Base-by-base conservation (phyloP, 352 stramenopile genomes). In the Globisporangium recalcitrans region DNA sequence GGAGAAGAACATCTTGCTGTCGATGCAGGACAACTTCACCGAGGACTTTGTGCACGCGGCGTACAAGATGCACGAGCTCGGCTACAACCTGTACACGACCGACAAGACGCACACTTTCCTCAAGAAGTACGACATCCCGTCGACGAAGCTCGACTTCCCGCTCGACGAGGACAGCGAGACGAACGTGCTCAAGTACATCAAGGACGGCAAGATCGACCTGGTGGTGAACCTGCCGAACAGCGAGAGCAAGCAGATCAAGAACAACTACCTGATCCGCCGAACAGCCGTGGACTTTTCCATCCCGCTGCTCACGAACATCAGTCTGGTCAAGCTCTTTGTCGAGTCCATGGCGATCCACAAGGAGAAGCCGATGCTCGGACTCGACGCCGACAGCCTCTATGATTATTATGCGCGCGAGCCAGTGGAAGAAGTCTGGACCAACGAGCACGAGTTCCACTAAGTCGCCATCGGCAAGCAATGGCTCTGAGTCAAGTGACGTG, bases 351-450 rank as follows among this genome's bases (percentile, higher is more conserved):
- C 76, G 48, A 87, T 97, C 65, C 87, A 98, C 84, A 94, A 97
- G 72, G 85, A 97, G 64, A 67, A 95, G 85, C 92, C 77, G 58
- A 68, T 98, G 67, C 78, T 97, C 58, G 95, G 93, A 14, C 77
- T 99, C 24, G 88, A 99, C 62, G 78, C 96, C 19, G 85, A 97
- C 68, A 98, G 88, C 67, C 80, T 99, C 51, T 99, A 99, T 71
- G 96, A 99, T 69, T 98, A 99, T 72, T 99, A 99, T 82, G 76
- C 96, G 69, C 78, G 79, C 54, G 96, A 99, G 74, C 88, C 83
- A 62, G 79, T 95, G 64, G 67, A 80, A 42, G 91, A 98, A 72
- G 93, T 83, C 47, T 99, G 96, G 96, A 98, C 92, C n/a, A 73
- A 94, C 67, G 75, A 86, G 55, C 85, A 95, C 69, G 96, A 99